Conservation (phyloP, 257 asterid species). For the Solanum chiquidenum region DNA sequence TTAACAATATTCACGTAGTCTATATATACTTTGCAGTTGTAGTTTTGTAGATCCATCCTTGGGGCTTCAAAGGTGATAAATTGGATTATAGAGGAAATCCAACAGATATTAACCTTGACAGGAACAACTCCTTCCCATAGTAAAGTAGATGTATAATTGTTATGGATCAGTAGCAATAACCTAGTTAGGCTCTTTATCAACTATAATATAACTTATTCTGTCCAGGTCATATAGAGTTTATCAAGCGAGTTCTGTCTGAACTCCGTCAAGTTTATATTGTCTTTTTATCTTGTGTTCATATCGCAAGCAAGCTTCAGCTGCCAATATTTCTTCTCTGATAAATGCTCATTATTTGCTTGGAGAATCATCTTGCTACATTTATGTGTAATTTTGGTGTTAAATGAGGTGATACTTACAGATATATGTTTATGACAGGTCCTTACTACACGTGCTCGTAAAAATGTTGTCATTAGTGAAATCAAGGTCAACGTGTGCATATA, state of each 20-base stretch:
- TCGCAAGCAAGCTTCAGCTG: background rate
- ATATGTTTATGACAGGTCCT: constrained; percentile 46
- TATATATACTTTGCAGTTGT: background rate
- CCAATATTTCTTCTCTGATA: background rate
- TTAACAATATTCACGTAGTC: constrained; percentile 1
- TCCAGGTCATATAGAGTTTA: background rate
- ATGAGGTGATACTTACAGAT: constrained; percentile 1
- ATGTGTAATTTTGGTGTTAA: background rate
- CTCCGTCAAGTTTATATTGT: background rate
- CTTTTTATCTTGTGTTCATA: background rate
- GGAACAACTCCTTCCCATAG: background rate
- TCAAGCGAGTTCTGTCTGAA: background rate
- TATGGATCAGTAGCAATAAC: background rate
- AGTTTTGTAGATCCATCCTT: background rate
- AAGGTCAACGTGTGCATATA: constrained; percentile 85
- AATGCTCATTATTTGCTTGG: background rate
- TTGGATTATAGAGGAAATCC: background rate
- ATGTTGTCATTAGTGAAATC: constrained; percentile 64
- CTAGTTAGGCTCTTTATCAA: background rate
- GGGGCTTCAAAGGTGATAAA: background rate
- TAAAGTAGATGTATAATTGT: background rate
- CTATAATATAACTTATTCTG: background rate
- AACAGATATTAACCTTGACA: background rate
- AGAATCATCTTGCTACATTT: background rate
- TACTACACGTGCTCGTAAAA: constrained; percentile 84